Percentiles rank a stretch among this genome's conserved stretches.
These are phyloP conservation scores for Ophiocordyceps polyrhachis-furcata DNA, from an alignment of 2,329 filamentous ascomycete genomes.

Conservation along the genomic window DNA sequence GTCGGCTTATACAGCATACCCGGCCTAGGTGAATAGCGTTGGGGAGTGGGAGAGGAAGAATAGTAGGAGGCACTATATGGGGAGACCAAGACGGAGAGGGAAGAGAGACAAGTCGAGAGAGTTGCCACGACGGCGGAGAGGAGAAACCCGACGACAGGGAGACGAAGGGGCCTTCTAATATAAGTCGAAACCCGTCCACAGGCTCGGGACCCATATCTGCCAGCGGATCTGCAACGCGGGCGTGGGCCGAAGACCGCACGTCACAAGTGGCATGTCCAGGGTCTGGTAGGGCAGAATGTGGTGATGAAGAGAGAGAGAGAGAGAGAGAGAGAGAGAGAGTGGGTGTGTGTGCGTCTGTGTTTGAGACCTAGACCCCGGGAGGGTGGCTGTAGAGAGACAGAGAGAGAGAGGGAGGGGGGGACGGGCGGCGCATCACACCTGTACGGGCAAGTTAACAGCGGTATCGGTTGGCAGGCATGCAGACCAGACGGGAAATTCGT, in stretches of 20 bases:
- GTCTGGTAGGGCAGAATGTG: background rate
- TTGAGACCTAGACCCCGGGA: background rate
- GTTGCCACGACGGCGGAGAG: background rate
- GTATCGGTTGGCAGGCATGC: too few species aligned
- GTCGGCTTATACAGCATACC: background rate
- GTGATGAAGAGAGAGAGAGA: background rate
- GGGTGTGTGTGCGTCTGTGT: background rate
- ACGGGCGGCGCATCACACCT: background rate
- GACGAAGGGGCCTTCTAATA: conserved; percentile 2
- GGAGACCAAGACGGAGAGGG: background rate
- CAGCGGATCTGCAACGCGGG: conserved; percentile 3
- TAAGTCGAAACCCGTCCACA: conserved; percentile 1
- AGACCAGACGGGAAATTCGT: too few species aligned
- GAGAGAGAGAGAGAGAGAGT: background rate
- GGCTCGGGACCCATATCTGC: conserved; percentile 1
- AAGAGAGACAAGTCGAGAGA: background rate
- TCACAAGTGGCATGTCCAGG: background rate
- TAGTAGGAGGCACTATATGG: background rate
- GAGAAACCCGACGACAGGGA: background rate
- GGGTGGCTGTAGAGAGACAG: background rate
- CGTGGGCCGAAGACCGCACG: background rate
- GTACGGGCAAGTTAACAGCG: too few species aligned
- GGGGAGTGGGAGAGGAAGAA: background rate
- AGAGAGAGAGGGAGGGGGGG: too few species aligned
- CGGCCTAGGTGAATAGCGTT: background rate